Evolutionary conservation across 2,329 filamentous ascomycete genomes (phyloP).

Genomic region (Hypoxylon sp.): DNA sequence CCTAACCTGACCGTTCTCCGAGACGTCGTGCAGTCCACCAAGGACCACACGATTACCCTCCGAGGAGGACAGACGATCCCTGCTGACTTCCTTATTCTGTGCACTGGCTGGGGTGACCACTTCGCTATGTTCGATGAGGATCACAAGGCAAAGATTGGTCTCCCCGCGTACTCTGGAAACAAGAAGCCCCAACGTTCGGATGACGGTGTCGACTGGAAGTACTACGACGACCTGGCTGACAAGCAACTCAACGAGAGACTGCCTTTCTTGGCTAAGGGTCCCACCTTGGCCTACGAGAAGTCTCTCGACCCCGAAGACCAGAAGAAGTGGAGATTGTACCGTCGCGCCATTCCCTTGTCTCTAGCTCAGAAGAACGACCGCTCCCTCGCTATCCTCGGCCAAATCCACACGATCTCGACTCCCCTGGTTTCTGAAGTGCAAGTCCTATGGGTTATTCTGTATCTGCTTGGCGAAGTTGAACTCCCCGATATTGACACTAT

Average conservation of each 20-base stretch:
- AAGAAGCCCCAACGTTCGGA: background rate
- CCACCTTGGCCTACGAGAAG: constrained; percentile 29
- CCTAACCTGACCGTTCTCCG: constrained; percentile 32
- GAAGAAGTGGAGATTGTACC: constrained; percentile 39
- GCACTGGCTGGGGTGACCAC: constrained; percentile 44
- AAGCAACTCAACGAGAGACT: constrained; percentile 39
- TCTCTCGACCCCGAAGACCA: constrained; percentile 29
- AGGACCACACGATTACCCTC: constrained; percentile 32
- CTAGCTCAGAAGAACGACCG: constrained; percentile 35
- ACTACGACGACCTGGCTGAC: constrained; percentile 37
- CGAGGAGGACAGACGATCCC: constrained; percentile 22
- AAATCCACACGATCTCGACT: constrained; percentile 45
- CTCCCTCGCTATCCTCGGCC: constrained; percentile 43
- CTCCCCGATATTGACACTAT: constrained; percentile 44
- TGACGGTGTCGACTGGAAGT: constrained; percentile 33
- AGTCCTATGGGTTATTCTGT: constrained; percentile 46
- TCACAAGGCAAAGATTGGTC: constrained; percentile 13
- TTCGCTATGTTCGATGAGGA: constrained; percentile 41
- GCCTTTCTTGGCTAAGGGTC: constrained; percentile 36
- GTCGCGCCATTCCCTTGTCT: constrained; percentile 26
- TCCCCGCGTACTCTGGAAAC: no score
- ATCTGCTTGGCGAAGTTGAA: constrained; percentile 43
- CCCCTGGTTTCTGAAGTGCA: constrained; percentile 45
- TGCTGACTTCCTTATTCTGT: constrained; percentile 42
- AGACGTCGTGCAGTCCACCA: constrained; percentile 27